These are phyloP conservation scores for Stephanodiscus triporus DNA, from an alignment of 108 stramenopile genomes.

Conservation along the genomic window DNA sequence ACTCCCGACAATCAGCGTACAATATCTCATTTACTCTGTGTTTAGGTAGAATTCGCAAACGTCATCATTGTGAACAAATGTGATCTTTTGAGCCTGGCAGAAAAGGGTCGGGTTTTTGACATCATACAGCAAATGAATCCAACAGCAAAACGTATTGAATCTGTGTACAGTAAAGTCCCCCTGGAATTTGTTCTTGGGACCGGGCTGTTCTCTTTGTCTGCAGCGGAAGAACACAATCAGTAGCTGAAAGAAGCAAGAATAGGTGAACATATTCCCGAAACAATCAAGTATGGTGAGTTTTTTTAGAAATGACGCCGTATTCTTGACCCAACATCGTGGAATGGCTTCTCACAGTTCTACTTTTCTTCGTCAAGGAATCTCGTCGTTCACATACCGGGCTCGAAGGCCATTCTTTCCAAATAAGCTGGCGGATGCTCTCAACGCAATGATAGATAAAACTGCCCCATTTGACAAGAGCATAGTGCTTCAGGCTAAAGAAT, in stretches of 20 bases:
- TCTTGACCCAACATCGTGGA: background rate
- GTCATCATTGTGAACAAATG: slow-evolving; percentile 84
- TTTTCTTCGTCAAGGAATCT: slow-evolving; percentile 4
- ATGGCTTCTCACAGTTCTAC: background rate
- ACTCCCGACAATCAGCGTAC: slow-evolving; percentile 69
- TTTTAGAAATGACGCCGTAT: no score
- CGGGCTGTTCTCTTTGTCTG: slow-evolving; percentile 63
- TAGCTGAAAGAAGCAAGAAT: slow-evolving; percentile 73
- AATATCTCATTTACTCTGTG: slow-evolving; percentile 71
- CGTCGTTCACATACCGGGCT: slow-evolving; percentile 69
- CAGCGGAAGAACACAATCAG: slow-evolving; percentile 66
- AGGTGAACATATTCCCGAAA: slow-evolving; percentile 72
- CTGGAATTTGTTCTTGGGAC: slow-evolving; percentile 69
- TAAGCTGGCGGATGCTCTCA: slow-evolving; percentile 43
- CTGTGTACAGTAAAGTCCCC: slow-evolving; percentile 49
- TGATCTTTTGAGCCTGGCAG: slow-evolving; percentile 51
- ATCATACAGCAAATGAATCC: slow-evolving; percentile 71
- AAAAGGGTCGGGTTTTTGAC: slow-evolving; percentile 32
- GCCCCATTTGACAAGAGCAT: slow-evolving; percentile 33
- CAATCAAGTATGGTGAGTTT: slow-evolving; percentile 70
- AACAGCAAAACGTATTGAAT: slow-evolving; percentile 57
- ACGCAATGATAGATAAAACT: slow-evolving; percentile 33
- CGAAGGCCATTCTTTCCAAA: slow-evolving; percentile 68
- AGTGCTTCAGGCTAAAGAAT: slow-evolving; percentile 72
- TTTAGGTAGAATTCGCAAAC: slow-evolving; percentile 91